These are phyloP conservation scores for Ampelomyces quisqualis DNA, from an alignment of 2,329 filamentous ascomycete species.

Conservation along the genomic window DNA sequence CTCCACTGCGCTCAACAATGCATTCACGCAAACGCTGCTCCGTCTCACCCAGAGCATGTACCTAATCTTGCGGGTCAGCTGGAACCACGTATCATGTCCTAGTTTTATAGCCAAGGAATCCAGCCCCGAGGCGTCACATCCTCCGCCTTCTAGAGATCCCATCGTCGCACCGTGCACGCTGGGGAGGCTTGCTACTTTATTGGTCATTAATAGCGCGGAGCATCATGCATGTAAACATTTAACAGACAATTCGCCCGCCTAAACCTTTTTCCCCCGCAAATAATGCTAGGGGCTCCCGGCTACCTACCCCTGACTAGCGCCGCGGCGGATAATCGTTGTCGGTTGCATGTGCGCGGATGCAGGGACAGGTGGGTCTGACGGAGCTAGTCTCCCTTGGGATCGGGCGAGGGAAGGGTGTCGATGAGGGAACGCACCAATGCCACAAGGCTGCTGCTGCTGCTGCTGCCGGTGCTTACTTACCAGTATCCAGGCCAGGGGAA, in stretches of 20 bases:
- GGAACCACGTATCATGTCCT: not conserved
- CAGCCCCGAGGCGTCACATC: not conserved
- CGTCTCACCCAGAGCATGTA: not conserved
- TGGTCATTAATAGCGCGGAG: conserved; percentile 5
- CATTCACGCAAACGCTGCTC: not conserved
- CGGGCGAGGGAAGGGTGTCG: too few relatives aligned
- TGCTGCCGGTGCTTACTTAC: too few relatives aligned
- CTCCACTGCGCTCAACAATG: conserved; percentile 2
- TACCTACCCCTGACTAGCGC: too few relatives aligned
- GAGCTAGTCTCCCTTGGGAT: too few relatives aligned
- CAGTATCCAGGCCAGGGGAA: too few relatives aligned
- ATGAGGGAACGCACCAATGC: too few relatives aligned
- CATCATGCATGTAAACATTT: not conserved
- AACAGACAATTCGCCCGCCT: not conserved
- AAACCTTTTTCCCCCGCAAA: not conserved
- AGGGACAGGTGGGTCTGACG: conserved; percentile 9
- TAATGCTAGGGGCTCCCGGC: too few relatives aligned
- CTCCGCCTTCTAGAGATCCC: conserved; percentile 5
- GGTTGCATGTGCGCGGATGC: conserved; percentile 2
- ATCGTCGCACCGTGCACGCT: not conserved
- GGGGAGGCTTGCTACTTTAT: too few relatives aligned
- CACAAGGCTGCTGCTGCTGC: too few relatives aligned
- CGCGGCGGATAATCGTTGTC: too few relatives aligned
- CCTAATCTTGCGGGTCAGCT: not conserved
- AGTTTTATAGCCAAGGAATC: not conserved